phyloP scores from a whole-genome alignment of 2,329 filamentous ascomycete species.

The Shiraia sp. region DNA sequence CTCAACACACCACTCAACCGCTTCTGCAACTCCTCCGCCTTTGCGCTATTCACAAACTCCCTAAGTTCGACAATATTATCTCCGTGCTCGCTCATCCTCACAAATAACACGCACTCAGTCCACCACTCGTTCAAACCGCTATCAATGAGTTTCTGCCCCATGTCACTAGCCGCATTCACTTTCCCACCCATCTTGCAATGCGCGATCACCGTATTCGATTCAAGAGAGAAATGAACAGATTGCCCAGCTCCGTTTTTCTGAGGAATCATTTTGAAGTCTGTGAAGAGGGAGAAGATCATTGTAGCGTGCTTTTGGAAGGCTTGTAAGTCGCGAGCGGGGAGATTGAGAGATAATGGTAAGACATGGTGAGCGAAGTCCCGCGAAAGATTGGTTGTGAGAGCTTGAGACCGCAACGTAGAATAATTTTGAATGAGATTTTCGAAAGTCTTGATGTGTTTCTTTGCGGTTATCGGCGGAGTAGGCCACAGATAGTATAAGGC shows the following conservation, averaged over 20 bases:
- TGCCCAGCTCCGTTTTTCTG: constrained; percentile 40
- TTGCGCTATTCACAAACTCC: constrained; percentile 51
- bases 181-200: constrained; percentile 34
- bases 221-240: constrained; percentile 21
- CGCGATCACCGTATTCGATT: constrained; percentile 43
- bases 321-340: constrained; percentile 41
- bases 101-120: constrained; percentile 31
- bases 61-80: constrained; percentile 27
- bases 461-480: constrained; percentile 14
- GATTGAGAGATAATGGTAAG: constrained; percentile 46
- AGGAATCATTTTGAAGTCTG: constrained; percentile 47
- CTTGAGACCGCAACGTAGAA: constrained; percentile 44
- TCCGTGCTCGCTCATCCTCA: constrained; percentile 26
- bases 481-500: constrained; percentile 18
- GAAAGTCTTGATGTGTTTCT: constrained; percentile 31
- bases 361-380: constrained; percentile 47
- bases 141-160: constrained; percentile 18
- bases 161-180: constrained; percentile 19
- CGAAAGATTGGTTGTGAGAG: constrained; percentile 44
- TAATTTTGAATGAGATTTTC: constrained; percentile 46
- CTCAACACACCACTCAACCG: constrained; percentile 45
- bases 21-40: constrained; percentile 38
- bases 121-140: constrained; percentile 26
- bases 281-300: constrained; percentile 49
- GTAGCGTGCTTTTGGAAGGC: constrained; percentile 47